Evolutionary conservation across 2,329 filamentous ascomycete species (phyloP).

Genomic region (Aspergillus costaricaensis): DNA sequence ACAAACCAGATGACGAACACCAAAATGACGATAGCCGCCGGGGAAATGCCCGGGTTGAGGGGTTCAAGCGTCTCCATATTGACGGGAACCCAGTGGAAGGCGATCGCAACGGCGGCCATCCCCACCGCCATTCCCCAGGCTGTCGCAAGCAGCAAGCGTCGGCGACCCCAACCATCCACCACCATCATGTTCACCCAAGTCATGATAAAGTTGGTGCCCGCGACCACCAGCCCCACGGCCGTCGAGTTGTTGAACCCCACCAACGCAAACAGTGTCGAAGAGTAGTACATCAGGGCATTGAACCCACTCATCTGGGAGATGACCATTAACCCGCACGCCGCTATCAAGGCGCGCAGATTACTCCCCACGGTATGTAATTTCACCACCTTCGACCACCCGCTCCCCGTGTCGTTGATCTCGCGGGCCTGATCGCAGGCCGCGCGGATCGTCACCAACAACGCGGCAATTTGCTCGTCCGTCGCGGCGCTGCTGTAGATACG

Average conservation of each 20-base stretch:
- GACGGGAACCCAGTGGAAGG: slow-evolving; percentile 53
- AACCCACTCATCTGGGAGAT: slow-evolving; percentile 44
- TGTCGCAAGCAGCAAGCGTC: slow-evolving; percentile 48
- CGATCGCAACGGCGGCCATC: slow-evolving; percentile 41
- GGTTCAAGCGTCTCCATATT: slow-evolving; percentile 42
- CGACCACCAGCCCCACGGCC: slow-evolving; percentile 45
- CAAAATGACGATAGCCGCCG: slow-evolving; percentile 42
- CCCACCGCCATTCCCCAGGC: slow-evolving; percentile 49
- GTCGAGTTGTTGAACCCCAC: slow-evolving; percentile 55
- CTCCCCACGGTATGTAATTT: slow-evolving; percentile 47
- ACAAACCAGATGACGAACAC: slow-evolving; percentile 51
- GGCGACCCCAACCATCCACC: slow-evolving; percentile 50
- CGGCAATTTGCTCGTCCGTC: slow-evolving; percentile 46
- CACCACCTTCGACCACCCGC: slow-evolving; percentile 47
- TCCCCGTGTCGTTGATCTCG: slow-evolving; percentile 43
- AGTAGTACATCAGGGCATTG: slow-evolving; percentile 52
- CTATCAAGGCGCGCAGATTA: slow-evolving; percentile 44
- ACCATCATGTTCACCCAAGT: slow-evolving; percentile 52
- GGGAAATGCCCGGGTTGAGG: slow-evolving; percentile 29
- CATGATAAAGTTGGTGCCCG: slow-evolving; percentile 48
- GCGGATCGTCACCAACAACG: slow-evolving; percentile 49
- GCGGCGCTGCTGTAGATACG: slow-evolving; percentile 27
- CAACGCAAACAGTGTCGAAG: slow-evolving; percentile 46
- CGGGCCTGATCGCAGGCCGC: slow-evolving; percentile 45
- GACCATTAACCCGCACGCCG: slow-evolving; percentile 56